A percentile compares a stretch with the other conserved stretches of the same genome.
Evolutionary conservation across 805 yeast genomes (phyloP).

Genomic region (Lachancea sp.): DNA sequence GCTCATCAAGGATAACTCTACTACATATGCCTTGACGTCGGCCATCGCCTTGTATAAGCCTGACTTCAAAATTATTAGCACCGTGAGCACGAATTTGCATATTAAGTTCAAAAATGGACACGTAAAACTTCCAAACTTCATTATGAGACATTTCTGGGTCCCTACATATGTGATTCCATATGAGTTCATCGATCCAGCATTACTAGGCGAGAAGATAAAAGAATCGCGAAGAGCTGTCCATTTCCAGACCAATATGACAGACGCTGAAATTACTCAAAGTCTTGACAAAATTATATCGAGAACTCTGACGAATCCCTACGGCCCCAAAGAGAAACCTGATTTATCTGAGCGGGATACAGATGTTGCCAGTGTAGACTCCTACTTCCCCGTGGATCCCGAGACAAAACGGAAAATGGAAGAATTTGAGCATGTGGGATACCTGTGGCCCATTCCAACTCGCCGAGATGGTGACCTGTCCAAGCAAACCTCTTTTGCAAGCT

Average conservation of each 20-base stretch:
- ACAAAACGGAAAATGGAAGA: slow-evolving; percentile 20
- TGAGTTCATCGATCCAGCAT: slow-evolving; percentile 29
- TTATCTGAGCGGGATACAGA: slow-evolving; percentile 13
- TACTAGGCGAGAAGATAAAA: slow-evolving; percentile 17
- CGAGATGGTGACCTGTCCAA: slow-evolving; percentile 10
- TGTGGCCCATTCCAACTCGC: slow-evolving; percentile 26
- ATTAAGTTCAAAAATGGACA: slow-evolving; percentile 33
- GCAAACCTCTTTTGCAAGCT: slow-evolving; percentile 8
- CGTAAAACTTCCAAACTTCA: slow-evolving; percentile 30
- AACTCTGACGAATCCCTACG: slow-evolving; percentile 24
- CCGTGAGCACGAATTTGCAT: slow-evolving; percentile 32
- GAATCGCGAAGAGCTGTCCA: not conserved
- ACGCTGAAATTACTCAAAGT: slow-evolving; percentile 10
- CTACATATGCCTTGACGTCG: slow-evolving; percentile 19
- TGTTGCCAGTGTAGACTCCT: slow-evolving; percentile 16
- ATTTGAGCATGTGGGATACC: slow-evolving; percentile 28
- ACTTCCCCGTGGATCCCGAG: slow-evolving; percentile 26
- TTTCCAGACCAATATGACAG: not conserved
- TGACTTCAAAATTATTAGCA: slow-evolving; percentile 27
- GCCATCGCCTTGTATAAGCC: slow-evolving; percentile 28
- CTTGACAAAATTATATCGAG: slow-evolving; percentile 17
- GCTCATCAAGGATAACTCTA: slow-evolving; percentile 25
- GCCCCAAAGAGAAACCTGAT: slow-evolving; percentile 5
- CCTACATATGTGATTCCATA: slow-evolving; percentile 29
- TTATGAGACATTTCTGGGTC: slow-evolving; percentile 27